Evolutionary conservation across 169 alveolate genomes (phyloP).

Genomic region (Blepharisma undulans): DNA sequence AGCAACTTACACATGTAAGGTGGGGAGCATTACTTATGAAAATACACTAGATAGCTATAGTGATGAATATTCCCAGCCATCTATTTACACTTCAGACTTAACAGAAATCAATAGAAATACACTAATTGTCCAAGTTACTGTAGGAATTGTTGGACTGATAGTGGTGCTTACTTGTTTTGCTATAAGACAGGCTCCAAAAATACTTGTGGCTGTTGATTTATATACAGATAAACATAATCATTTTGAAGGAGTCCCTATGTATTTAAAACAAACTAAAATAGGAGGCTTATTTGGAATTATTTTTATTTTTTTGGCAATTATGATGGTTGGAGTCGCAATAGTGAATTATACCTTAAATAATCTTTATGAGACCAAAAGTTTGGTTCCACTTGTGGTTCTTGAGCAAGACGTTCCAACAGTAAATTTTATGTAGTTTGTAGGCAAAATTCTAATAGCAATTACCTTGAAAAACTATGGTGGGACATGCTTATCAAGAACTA

Average conservation of each 20-base stretch:
- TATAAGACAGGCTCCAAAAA: not conserved
- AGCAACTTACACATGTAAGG: not conserved
- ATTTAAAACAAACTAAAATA: not conserved
- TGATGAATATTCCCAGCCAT: not conserved
- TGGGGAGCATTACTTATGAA: not conserved
- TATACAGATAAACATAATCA: constrained; percentile 27
- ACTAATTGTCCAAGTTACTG: not conserved
- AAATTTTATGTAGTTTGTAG: not conserved
- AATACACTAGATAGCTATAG: not conserved
- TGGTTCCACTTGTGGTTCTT: not conserved
- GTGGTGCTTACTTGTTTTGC: not conserved
- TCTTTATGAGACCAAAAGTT: not conserved
- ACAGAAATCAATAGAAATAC: not conserved
- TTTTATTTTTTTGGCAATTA: not conserved
- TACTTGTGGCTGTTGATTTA: not conserved
- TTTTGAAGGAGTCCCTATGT: not conserved
- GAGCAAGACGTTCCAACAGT: not conserved
- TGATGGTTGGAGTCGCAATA: not conserved
- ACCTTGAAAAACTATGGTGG: not conserved
- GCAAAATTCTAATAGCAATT: not conserved
- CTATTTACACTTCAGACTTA: not conserved
- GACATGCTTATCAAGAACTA: not conserved
- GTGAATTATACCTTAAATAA: not conserved
- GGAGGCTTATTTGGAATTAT: constrained; percentile 29
- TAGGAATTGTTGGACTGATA: not conserved